These are phyloP conservation scores for Dendrostoma leiphaemia DNA, from an alignment of 2,329 filamentous ascomycete genomes.

Conservation along the genomic window DNA sequence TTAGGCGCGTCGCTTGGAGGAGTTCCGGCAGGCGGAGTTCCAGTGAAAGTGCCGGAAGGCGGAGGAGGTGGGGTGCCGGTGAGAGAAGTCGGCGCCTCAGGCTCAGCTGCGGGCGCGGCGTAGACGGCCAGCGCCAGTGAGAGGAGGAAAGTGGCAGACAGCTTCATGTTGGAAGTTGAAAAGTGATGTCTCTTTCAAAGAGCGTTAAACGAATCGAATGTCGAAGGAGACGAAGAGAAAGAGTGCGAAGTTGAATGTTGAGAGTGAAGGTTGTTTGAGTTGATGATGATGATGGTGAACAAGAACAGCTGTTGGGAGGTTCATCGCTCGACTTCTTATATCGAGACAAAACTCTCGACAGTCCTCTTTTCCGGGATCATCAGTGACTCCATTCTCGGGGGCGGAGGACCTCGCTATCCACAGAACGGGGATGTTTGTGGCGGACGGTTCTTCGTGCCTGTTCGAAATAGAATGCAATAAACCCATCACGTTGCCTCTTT, in stretches of 20 bases:
- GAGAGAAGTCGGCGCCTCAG: not conserved
- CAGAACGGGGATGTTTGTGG: not conserved
- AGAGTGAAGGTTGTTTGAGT: not conserved
- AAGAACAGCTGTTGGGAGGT: not conserved
- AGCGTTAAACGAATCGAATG: not conserved
- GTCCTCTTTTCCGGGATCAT: not conserved
- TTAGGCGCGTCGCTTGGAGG: not conserved
- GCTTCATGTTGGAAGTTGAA: constrained; percentile 8
- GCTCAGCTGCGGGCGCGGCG: not conserved
- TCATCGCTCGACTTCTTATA: not conserved
- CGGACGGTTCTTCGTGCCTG: not conserved
- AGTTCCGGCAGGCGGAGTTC: not conserved
- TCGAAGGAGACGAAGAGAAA: not conserved
- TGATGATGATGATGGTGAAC: not conserved
- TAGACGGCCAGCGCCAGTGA: constrained; percentile 7
- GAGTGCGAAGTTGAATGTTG: not conserved
- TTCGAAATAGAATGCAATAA: not conserved
- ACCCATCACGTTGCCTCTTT: not conserved
- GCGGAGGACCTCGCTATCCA: not conserved
- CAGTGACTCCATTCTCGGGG: not conserved
- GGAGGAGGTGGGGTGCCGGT: not conserved
- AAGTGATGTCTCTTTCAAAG: not conserved
- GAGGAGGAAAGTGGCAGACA: constrained; percentile 1
- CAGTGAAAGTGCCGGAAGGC: not conserved
- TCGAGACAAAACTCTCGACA: no score